Conservation (phyloP, 1,284 basidiomycete genomes). For the Papiliotrema fonsecae region DNA sequence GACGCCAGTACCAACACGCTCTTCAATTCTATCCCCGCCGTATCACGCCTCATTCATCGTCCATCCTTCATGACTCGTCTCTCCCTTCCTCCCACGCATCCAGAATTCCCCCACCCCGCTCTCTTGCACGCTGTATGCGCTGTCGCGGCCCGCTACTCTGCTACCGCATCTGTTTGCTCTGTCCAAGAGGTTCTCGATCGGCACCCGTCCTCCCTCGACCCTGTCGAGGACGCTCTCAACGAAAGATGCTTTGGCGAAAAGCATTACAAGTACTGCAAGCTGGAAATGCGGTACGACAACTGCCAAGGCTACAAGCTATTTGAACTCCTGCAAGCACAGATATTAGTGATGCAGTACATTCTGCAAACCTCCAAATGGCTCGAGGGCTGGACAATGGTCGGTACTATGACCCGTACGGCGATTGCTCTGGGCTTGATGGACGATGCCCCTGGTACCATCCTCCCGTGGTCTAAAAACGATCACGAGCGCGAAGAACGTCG, state of each 20-base stretch:
- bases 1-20: slow-evolving; percentile 37
- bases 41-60: slow-evolving; percentile 41
- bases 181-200: slow-evolving; percentile 7
- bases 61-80: slow-evolving; percentile 42
- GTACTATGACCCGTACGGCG: slow-evolving; percentile 16
- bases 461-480: slow-evolving; percentile 22
- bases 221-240: slow-evolving; percentile 11
- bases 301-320: slow-evolving; percentile 18
- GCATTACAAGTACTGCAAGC: slow-evolving; percentile 19
- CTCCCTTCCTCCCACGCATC: slow-evolving; percentile 46
- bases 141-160: slow-evolving; percentile 39
- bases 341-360: slow-evolving; percentile 5
- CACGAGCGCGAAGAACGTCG: slow-evolving; percentile 37
- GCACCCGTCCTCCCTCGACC: background rate
- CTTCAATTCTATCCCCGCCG: slow-evolving; percentile 39
- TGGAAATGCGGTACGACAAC: slow-evolving; percentile 18
- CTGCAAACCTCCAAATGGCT: slow-evolving; percentile 14
- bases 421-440: slow-evolving; percentile 29
- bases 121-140: slow-evolving; percentile 50
- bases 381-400: slow-evolving; percentile 29
- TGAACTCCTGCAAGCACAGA: slow-evolving; percentile 31
- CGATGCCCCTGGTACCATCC: background rate
- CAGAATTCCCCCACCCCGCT: slow-evolving; percentile 45
- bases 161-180: slow-evolving; percentile 22
- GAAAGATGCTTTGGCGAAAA: slow-evolving; percentile 28